Evolutionary conservation across 495 filamentous ascomycete species (phyloP), one percentile per base, ranked within the genome.

Genomic region (Margaritispora aquatica): DNA sequence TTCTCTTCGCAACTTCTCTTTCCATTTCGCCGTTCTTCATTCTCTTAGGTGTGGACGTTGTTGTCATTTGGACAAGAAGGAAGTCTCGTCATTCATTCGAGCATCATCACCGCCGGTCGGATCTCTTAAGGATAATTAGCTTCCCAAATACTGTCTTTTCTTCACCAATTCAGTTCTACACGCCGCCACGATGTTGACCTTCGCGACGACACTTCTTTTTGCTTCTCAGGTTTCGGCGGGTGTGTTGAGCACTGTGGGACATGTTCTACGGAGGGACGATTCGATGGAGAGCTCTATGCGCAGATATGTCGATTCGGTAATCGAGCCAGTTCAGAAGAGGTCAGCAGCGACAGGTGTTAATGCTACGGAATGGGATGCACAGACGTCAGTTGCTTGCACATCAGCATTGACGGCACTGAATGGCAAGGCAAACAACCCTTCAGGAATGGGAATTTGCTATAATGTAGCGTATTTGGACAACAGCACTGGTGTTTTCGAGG

Each of bases 381-480:
- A 71, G 51, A 83, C 78, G 2, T 66, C 70, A 31, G 61, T 66
- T 13, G 83, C 84, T 7, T 88, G 85, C 69, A 66, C 63, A 52
- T 69, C 70, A 20, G 69, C 78, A 1, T 67, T 87, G 11, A 62
- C 64, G 3, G 58, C 63, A 13, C 71, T 87, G n/a, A 66, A 72
- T 10, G 68, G 71, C 0, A 59, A 66, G 23, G 79, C 80, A 11
- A 75, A 77, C 3, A 90, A 89, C 54, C 84, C 86, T 2, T 83
- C 86, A 1, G 88, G 88, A 15, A 75, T 88, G n/a, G 82, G 82
- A n/a, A 79, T 86, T 27, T 92, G 88, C 77, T 92, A 90, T 69
- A 92, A 91, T 63, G 63, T 92, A 2, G 82, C 80, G 19, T 76
- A 75, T 22, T 74, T 87, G 48, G 75, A 89, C 69, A 84, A 77